A percentile compares a stretch with the other conserved stretches of the same genome.
Evolutionary conservation across 495 filamentous ascomycete species (phyloP).

Genomic region (Beverwykella pulmonaria): DNA sequence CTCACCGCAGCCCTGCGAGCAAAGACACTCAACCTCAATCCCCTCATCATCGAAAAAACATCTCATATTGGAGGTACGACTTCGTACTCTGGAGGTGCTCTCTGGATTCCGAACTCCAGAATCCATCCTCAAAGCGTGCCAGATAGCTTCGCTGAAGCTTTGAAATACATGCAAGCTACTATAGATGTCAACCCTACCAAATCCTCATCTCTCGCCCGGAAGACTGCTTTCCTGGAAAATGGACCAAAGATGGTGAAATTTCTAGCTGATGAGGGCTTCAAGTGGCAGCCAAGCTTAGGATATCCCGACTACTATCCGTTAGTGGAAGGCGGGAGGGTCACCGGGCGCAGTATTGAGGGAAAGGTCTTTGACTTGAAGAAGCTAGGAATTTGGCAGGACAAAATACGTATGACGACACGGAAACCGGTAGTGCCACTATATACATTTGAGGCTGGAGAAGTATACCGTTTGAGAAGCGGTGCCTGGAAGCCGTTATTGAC

Average conservation of each 20-base stretch:
- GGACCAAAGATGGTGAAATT: slow-evolving; percentile 40
- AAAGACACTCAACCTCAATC: slow-evolving; percentile 18
- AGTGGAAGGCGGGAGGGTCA: slow-evolving; percentile 15
- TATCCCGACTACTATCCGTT: slow-evolving; percentile 38
- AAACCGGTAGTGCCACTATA: neutral
- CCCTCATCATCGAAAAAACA: slow-evolving; percentile 40
- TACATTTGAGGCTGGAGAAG: neutral
- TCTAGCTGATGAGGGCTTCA: slow-evolving; percentile 21
- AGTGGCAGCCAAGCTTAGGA: slow-evolving; percentile 2
- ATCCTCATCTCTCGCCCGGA: slow-evolving; percentile 21
- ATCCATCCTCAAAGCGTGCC: slow-evolving; percentile 6
- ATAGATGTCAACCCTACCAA: slow-evolving; percentile 18
- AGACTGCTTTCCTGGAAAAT: slow-evolving; percentile 33
- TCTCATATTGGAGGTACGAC: slow-evolving; percentile 36
- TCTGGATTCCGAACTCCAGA: slow-evolving; percentile 38
- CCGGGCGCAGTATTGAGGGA: slow-evolving; percentile 30
- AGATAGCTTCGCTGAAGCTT: slow-evolving; percentile 26
- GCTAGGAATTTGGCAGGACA: slow-evolving; percentile 24
- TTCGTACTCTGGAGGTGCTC: slow-evolving; percentile 37
- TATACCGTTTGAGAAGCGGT: neutral
- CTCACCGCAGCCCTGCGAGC: slow-evolving; percentile 39
- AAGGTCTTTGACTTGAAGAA: slow-evolving; percentile 34
- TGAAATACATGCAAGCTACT: slow-evolving; percentile 34
- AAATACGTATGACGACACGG: slow-evolving; percentile 5
- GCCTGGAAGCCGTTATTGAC: neutral